phyloP scores from a whole-genome alignment of 768 basidiomycete genomes.

The Lactarius deliciosus region DNA sequence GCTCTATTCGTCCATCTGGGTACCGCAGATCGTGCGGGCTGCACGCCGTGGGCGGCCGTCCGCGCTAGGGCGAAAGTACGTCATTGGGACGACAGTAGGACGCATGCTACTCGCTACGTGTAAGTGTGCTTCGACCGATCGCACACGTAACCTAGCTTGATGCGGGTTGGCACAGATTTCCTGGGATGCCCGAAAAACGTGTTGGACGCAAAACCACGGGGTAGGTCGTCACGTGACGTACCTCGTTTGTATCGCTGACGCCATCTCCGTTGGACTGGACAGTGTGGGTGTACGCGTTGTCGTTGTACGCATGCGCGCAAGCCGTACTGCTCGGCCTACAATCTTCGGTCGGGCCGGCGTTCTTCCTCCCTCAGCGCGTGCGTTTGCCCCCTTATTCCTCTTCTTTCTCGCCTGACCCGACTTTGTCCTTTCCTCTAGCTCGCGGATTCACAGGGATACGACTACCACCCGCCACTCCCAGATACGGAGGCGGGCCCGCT shows the following conservation, averaged over 20 bases:
- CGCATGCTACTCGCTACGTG: slow-evolving; percentile 72
- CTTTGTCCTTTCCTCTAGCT: slow-evolving; percentile 72
- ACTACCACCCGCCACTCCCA: slow-evolving; percentile 81
- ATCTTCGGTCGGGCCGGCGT: slow-evolving; percentile 72
- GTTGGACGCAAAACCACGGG: slow-evolving; percentile 71
- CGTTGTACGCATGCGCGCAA: slow-evolving; percentile 61
- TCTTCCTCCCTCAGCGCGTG: slow-evolving; percentile 57
- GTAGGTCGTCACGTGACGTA: slow-evolving; percentile 44
- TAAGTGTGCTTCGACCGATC: slow-evolving; percentile 41
- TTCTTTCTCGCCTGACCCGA: background rate
- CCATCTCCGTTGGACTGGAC: background rate
- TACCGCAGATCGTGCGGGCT: slow-evolving; percentile 81
- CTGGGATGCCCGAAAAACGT: slow-evolving; percentile 84
- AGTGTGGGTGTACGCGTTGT: slow-evolving; percentile 69
- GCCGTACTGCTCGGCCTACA: slow-evolving; percentile 65
- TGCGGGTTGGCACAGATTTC: slow-evolving; percentile 57
- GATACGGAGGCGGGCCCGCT: slow-evolving; percentile 75
- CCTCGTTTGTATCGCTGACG: background rate
- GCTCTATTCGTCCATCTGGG: slow-evolving; percentile 81
- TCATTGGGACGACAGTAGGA: slow-evolving; percentile 73
- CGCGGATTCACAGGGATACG: slow-evolving; percentile 58
- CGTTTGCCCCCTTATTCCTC: background rate
- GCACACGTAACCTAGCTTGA: slow-evolving; percentile 5
- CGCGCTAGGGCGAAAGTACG: slow-evolving; percentile 65
- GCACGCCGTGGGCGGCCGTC: slow-evolving; percentile 67